Evolutionary conservation across 176 grass and related monocot genomes (phyloP).

Genomic region (Eragrostis curvula): DNA sequence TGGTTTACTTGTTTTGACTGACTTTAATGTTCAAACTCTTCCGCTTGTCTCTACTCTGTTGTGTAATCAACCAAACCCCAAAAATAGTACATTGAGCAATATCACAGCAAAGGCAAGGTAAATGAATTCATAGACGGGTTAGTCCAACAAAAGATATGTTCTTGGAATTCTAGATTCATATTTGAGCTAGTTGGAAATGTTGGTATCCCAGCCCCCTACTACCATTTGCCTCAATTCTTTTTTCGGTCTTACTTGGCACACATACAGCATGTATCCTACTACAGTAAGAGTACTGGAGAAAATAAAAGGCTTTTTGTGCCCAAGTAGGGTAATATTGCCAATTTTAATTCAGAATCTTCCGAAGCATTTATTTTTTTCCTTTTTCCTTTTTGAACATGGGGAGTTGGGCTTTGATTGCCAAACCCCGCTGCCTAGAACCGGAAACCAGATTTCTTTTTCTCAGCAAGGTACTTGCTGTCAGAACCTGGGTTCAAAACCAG

Average conservation of each 20-base stretch:
- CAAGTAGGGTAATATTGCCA: not conserved
- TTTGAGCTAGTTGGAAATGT: slow-evolving; percentile 2
- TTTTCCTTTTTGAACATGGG: not conserved
- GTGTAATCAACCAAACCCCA: not conserved
- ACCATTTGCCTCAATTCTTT: not conserved
- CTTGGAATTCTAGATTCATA: not conserved
- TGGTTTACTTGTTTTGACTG: slow-evolving; percentile 19
- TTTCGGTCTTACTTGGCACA: not conserved
- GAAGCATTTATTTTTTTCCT: not conserved
- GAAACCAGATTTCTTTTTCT: too few relatives aligned
- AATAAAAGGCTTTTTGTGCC: too few relatives aligned
- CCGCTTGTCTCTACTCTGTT: not conserved
- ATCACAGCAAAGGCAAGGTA: not conserved
- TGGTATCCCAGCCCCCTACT: not conserved
- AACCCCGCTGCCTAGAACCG: too few relatives aligned
- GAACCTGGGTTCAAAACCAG: not conserved
- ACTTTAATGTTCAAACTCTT: not conserved
- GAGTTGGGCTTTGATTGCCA: not conserved
- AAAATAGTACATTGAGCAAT: not conserved
- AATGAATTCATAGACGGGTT: not conserved
- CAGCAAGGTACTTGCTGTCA: not conserved
- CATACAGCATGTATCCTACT: not conserved
- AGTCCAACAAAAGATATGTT: not conserved
- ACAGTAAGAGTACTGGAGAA: too few relatives aligned
- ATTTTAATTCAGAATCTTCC: not conserved